Percentiles rank a stretch among this genome's conserved stretches.
Evolutionary conservation across 345 rosid genomes (phyloP).

Genomic region (Gossypium herbaceum): DNA sequence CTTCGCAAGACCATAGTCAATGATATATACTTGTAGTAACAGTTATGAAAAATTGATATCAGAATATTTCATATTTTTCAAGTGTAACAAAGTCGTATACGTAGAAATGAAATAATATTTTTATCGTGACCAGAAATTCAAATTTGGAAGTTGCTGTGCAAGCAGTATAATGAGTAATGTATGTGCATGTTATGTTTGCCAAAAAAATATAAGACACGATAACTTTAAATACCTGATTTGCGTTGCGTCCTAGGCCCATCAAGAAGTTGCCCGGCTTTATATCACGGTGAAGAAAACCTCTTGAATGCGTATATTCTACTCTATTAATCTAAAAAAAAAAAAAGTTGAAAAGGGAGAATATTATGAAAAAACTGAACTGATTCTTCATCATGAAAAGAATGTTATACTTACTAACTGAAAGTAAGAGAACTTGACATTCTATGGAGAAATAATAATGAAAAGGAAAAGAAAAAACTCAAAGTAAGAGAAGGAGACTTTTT

Average conservation of each 20-base stretch:
- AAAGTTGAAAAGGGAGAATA: neutral
- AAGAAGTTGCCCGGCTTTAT: constrained; percentile 86
- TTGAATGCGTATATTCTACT: constrained; percentile 70
- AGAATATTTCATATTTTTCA: neutral
- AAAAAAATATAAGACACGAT: neutral
- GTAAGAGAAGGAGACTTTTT: neutral
- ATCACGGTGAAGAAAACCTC: constrained; percentile 81
- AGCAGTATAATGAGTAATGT: neutral
- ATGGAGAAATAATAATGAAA: neutral
- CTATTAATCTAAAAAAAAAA: constrained; percentile 55
- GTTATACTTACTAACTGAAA: no score
- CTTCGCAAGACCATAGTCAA: constrained; percentile 86
- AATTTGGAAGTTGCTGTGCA: neutral
- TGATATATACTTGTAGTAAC: constrained; percentile 54
- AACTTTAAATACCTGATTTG: constrained; percentile 54
- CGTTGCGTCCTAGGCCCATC: constrained; percentile 85
- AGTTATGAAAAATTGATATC: neutral
- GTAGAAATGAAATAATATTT: neutral
- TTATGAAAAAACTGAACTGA: no score
- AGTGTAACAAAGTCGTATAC: neutral
- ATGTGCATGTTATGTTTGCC: neutral
- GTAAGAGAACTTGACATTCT: no score
- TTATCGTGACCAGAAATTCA: neutral
- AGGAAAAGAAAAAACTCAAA: neutral
- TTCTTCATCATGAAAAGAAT: no score